These are phyloP conservation scores for Akanthomyces dipterigenus DNA, from an alignment of 2,329 filamentous ascomycete genomes.

Conservation along the genomic window DNA sequence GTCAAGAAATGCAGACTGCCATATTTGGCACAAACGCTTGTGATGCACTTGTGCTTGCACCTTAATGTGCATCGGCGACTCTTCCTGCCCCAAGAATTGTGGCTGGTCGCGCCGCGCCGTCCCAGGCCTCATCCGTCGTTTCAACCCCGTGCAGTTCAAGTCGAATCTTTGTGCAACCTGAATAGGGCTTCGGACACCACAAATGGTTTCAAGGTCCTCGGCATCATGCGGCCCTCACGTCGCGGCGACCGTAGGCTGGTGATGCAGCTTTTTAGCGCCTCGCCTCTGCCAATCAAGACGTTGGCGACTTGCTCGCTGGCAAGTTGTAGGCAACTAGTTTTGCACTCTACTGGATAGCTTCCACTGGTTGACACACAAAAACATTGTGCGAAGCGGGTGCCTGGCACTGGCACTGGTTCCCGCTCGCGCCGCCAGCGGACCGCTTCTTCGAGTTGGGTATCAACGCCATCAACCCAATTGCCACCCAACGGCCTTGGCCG, in stretches of 20 bases:
- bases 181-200: background rate
- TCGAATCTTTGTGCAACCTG: background rate
- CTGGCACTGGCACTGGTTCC: background rate
- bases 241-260: background rate
- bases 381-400: conserved; percentile 9
- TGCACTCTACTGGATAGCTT: background rate
- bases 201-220: background rate
- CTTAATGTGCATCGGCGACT: background rate
- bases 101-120: background rate
- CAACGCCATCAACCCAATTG: conserved; percentile 9
- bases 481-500: conserved; percentile 7
- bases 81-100: background rate
- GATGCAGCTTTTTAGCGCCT: background rate
- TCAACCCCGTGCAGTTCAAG: background rate
- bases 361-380: background rate
- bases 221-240: conserved; percentile 1
- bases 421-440: conserved; percentile 10
- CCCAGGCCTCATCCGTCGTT: background rate
- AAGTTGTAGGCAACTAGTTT: background rate
- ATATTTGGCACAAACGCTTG: background rate
- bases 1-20: background rate
- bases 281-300: background rate
- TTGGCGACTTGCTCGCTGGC: background rate
- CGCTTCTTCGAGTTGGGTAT: conserved; percentile 9
- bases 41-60: background rate